phyloP scores from a whole-genome alignment of 179 eudicot species.

The Actinidia arguta region DNA sequence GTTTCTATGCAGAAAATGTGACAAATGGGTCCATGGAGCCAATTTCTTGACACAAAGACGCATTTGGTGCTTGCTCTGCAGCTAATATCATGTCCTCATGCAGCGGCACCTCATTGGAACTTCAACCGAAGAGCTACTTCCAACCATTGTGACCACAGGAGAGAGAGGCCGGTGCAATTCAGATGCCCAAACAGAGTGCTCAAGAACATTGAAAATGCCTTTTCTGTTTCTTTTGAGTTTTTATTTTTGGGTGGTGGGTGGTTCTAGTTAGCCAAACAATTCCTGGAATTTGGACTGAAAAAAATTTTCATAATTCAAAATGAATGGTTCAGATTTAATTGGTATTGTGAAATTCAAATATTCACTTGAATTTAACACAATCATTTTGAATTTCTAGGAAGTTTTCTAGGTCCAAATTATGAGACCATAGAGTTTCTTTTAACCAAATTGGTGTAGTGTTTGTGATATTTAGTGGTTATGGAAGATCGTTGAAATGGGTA shows the following conservation, averaged over 20 bases:
- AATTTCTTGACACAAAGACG: conserved; percentile 63
- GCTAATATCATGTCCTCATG: conserved; percentile 38
- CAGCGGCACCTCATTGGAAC: conserved; percentile 36
- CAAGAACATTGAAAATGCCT: conserved; percentile 20
- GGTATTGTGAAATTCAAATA: too few species aligned
- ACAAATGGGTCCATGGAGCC: conserved; percentile 52
- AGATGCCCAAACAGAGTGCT: neutral
- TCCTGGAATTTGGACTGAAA: too few species aligned
- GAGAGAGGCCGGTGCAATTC: conserved; percentile 16
- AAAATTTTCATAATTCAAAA: too few species aligned
- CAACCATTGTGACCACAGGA: neutral
- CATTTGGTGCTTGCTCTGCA: conserved; percentile 48
- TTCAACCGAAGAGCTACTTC: conserved; percentile 30
- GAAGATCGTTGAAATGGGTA: too few species aligned
- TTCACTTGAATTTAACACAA: too few species aligned
- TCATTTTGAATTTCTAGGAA: too few species aligned
- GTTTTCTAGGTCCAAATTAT: too few species aligned
- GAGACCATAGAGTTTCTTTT: neutral
- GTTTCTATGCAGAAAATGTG: conserved; percentile 54
- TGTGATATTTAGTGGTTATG: neutral
- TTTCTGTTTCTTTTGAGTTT: conserved; percentile 28
- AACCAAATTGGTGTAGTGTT: neutral
- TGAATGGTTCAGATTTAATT: too few species aligned
- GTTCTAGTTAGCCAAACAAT: too few species aligned
- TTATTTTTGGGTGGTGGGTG: too few species aligned